Percentiles rank a stretch among this genome's conserved stretches.
phyloP scores from a whole-genome alignment of 345 rosid species.

The Ceriops decandra region DNA sequence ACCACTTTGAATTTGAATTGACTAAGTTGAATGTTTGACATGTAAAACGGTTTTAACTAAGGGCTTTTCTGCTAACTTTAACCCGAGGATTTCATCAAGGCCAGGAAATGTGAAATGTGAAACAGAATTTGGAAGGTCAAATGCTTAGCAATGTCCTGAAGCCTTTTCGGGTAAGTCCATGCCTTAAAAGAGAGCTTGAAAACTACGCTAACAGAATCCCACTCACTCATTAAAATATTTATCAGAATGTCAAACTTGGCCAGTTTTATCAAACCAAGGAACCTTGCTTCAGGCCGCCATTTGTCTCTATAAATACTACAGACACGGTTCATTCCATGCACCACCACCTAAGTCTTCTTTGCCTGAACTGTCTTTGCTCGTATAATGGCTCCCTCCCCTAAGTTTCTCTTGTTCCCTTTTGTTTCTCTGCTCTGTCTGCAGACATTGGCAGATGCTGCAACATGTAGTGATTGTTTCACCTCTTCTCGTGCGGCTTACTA shows the following conservation, averaged over 20 bases:
- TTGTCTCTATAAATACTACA: constrained; percentile 42
- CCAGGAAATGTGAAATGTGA: constrained; percentile 12
- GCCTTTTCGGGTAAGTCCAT: constrained; percentile 8
- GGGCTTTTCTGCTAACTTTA: not conserved
- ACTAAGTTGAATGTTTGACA: constrained; percentile 8
- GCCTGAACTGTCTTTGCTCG: constrained; percentile 3
- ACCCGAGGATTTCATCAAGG: constrained; percentile 3
- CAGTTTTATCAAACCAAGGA: constrained; percentile 17
- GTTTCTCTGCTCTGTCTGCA: constrained; percentile 25
- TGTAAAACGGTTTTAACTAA: not conserved
- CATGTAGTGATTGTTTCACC: constrained; percentile 46
- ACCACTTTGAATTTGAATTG: constrained; percentile 7
- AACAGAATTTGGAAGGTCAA: constrained; percentile 12
- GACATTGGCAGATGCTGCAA: constrained; percentile 36
- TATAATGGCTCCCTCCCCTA: constrained; percentile 39
- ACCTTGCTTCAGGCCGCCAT: not conserved
- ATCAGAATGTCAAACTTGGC: constrained; percentile 32
- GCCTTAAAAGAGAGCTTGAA: constrained; percentile 22
- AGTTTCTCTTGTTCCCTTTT: constrained; percentile 17
- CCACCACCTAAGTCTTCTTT: constrained; percentile 21
- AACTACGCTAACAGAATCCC: constrained; percentile 17
- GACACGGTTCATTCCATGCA: constrained; percentile 23
- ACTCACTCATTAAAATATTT: constrained; percentile 1
- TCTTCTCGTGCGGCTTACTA: constrained; percentile 54
- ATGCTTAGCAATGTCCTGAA: constrained; percentile 10